A percentile compares a stretch with the other conserved stretches of the same genome.
phyloP scores from a whole-genome alignment of 768 basidiomycete genomes.

The Rhodosporidiobolus odoratus region DNA sequence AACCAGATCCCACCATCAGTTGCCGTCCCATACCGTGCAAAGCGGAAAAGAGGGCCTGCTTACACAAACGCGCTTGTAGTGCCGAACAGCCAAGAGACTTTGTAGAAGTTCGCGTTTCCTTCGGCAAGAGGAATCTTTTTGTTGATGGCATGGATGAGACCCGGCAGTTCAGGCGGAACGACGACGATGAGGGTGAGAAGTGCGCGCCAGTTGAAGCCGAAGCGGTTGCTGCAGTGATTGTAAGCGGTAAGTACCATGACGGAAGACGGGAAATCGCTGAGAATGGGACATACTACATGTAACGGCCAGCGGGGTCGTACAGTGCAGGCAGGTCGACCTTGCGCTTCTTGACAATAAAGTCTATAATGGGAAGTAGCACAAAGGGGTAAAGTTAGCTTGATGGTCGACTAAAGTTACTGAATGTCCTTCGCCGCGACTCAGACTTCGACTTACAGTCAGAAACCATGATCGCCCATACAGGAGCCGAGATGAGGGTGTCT shows the following conservation, averaged over 20 bases:
- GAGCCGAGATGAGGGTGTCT: constrained; percentile 77
- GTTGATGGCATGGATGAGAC: constrained; percentile 69
- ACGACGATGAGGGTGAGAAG: constrained; percentile 62
- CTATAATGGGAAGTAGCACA: not conserved
- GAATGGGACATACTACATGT: not conserved
- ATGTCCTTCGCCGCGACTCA: too few relatives aligned
- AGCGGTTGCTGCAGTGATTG: not conserved
- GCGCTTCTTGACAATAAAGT: constrained; percentile 68
- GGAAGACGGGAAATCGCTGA: too few relatives aligned
- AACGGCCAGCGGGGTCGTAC: constrained; percentile 64
- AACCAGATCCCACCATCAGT: not conserved
- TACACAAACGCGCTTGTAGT: not conserved
- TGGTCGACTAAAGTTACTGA: constrained; percentile 71
- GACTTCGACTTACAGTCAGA: constrained; percentile 42
- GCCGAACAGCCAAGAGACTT: constrained; percentile 8
- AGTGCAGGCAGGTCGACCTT: constrained; percentile 75
- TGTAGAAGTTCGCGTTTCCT: constrained; percentile 11
- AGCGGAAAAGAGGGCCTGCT: not conserved
- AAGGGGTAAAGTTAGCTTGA: constrained; percentile 56
- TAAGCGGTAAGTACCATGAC: too few relatives aligned
- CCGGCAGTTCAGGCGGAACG: constrained; percentile 67
- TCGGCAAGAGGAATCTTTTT: constrained; percentile 57
- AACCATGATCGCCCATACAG: constrained; percentile 71
- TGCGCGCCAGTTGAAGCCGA: constrained; percentile 66
- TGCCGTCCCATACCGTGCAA: not conserved